Percentiles rank a stretch among this genome's conserved stretches.
These are phyloP conservation scores for Thamnidium elegans DNA, from an alignment of 192 early-diverging fungal species.

Conservation along the genomic window DNA sequence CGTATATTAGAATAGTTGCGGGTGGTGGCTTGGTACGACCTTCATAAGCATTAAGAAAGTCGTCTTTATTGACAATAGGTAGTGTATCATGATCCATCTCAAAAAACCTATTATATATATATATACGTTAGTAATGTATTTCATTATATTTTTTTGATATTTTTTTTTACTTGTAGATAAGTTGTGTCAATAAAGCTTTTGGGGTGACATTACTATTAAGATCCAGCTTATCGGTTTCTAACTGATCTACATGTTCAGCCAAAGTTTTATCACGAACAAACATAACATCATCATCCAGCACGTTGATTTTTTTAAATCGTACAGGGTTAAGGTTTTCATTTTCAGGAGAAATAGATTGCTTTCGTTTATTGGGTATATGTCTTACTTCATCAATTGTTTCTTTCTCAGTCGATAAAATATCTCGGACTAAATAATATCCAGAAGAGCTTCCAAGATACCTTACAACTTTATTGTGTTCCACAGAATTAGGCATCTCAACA, in stretches of 20 bases:
- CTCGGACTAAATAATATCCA: slow-evolving; percentile 29
- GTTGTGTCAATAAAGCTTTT: slow-evolving; percentile 1
- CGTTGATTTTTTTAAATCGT: slow-evolving; percentile 16
- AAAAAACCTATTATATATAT: slow-evolving; percentile 21
- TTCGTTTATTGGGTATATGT: background rate
- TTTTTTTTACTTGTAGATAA: slow-evolving; percentile 7
- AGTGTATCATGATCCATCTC: slow-evolving; percentile 11
- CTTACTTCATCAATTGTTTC: background rate
- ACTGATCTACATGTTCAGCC: slow-evolving; percentile 8
- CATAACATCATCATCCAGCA: slow-evolving; percentile 27
- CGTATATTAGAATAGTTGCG: slow-evolving; percentile 20
- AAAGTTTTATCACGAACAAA: slow-evolving; percentile 19
- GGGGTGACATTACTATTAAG: background rate
- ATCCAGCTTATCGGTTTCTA: background rate
- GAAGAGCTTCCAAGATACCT: slow-evolving; percentile 33
- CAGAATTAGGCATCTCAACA: slow-evolving; percentile 26
- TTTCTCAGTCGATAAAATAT: slow-evolving; percentile 12
- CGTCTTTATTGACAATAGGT: slow-evolving; percentile 24
- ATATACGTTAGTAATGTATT: too few relatives aligned
- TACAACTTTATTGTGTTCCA: slow-evolving; percentile 17
- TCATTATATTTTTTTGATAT: background rate
- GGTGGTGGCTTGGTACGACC: background rate
- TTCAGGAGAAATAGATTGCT: background rate
- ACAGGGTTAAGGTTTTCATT: background rate
- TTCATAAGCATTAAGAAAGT: slow-evolving; percentile 17